A percentile compares a stretch with the other conserved stretches of the same genome.
Conservation (phyloP, 768 basidiomycete species). For the Kwoniella sp. region DNA sequence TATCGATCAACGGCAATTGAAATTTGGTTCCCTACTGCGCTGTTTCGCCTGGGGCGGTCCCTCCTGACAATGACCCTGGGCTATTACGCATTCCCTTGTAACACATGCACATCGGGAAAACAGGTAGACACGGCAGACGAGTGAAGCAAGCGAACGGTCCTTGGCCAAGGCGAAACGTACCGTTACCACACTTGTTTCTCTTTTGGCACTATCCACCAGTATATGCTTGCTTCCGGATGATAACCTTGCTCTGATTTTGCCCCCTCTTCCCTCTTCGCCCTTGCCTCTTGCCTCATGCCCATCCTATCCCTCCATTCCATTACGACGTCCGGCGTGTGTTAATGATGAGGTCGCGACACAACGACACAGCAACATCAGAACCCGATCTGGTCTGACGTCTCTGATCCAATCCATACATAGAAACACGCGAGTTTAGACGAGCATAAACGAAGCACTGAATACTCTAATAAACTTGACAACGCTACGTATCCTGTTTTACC, state of each 20-base stretch:
- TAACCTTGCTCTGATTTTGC: not conserved
- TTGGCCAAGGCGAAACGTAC: conserved; percentile 3
- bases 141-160: not conserved
- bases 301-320: not conserved
- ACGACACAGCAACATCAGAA: not conserved
- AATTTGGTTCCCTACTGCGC: conserved; percentile 4
- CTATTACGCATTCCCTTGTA: conserved; percentile 15
- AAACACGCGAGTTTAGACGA: not conserved
- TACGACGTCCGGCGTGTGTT: conserved; percentile 1
- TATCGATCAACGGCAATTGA: conserved; percentile 8
- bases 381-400: conserved; percentile 1
- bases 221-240: conserved; percentile 3
- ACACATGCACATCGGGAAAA: conserved; percentile 20
- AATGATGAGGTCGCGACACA: not conserved
- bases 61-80: not conserved
- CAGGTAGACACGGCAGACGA: not conserved
- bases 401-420: not conserved
- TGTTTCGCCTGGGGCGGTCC: not conserved
- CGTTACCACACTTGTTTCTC: conserved; percentile 14
- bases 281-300: too few species aligned
- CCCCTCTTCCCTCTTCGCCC: not conserved
- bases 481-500: conserved; percentile 3
- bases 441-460: not conserved
- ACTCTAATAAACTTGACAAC: conserved; percentile 2
- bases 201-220: not conserved